Conservation (phyloP, 1,284 basidiomycete species). For the Sanghuangporus weigelae region DNA sequence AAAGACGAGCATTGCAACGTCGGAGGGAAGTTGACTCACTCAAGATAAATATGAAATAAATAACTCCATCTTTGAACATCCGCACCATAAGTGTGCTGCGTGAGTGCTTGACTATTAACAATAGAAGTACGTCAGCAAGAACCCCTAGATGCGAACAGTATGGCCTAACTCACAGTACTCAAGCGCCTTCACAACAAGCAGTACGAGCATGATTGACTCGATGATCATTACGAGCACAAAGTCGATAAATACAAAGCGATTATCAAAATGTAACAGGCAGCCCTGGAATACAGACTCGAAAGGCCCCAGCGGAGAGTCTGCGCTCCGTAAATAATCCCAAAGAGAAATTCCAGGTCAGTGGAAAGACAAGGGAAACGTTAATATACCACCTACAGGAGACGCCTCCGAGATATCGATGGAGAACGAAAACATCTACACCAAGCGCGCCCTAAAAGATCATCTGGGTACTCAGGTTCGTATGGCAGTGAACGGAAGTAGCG, state of each 20-base stretch:
- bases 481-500: no score
- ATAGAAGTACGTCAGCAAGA: neutral
- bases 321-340: neutral
- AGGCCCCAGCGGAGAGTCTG: neutral
- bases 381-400: conserved; percentile 4
- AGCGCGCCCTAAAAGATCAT: neutral
- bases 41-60: conserved; percentile 14
- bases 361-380: no score
- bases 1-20: neutral
- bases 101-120: conserved; percentile 5
- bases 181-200: conserved; percentile 13
- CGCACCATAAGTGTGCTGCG: conserved; percentile 13
- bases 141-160: neutral
- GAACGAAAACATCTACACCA: conserved; percentile 2
- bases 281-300: neutral
- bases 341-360: no score
- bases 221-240: conserved; percentile 9
- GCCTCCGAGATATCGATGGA: conserved; percentile 5
- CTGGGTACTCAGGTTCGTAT: neutral
- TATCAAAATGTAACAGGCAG: conserved; percentile 10
- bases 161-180: conserved; percentile 6
- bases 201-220: conserved; percentile 5
- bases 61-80: conserved; percentile 15
- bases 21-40: neutral
- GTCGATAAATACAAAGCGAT: conserved; percentile 8